Base-by-base conservation (phyloP, 2,329 filamentous ascomycete genomes). In the Geoglossum cookeanum region DNA sequence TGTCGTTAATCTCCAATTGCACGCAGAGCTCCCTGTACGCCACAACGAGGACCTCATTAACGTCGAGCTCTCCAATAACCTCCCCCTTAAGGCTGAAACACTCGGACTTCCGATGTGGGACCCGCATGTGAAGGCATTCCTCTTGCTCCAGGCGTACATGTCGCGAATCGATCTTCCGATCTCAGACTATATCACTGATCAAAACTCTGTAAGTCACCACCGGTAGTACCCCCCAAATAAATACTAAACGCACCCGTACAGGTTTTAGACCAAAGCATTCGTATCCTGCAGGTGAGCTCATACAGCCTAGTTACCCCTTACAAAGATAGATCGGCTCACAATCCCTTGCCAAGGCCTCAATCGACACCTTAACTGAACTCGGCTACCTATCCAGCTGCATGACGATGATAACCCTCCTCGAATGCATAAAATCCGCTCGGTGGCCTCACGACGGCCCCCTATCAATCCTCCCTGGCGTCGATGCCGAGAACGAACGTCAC, bases 31-130 rank as follows among this genome's bases (percentile, higher is more conserved):
- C 0, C 92, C 92, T 0, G 92, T 98, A 29, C 87, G 92, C 4
- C 92, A 98, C 72, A 98, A 98, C 66, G 92, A 98, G 71, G 94
- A 98, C 66, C 80, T 98, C 49, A 89, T 98, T 74, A 98, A 98
- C 67, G 86, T 80, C 3, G 88, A 96, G 63, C 76, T 98, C 3
- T 88, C 89, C 5, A 80, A 82, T 58, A 88, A 89, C 60, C 74
- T 98, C 0, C 87, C 89, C 0, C 80, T 92, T 56, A 71, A 75
- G 33, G 78, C 77, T 4, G 77, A 81, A 17, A 68, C 71, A 17
- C 76, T 83, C 63, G 83, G 81, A 8, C 73, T 96, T 45, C 91
- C 91, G 1, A 86, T 98, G 83, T 98, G 92, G 92, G 92, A 98
- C 72, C 92, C 92, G 0, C 92, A 98, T 67, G 88, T 97, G 66